Conservation (phyloP, 2,329 filamentous ascomycete genomes). For the Coniochaeta sp. region DNA sequence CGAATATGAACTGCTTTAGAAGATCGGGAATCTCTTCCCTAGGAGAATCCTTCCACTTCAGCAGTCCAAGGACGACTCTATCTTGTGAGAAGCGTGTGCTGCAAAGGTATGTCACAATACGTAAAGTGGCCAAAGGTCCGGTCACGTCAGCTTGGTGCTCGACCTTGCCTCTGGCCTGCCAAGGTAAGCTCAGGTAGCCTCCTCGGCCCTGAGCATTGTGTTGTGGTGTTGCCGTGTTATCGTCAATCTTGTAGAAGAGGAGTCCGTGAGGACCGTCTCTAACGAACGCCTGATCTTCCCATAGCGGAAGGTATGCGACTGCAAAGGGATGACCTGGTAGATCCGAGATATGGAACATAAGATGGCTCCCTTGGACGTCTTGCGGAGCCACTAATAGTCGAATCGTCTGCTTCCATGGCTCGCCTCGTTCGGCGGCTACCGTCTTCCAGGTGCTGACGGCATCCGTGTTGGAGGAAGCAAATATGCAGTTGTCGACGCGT, state of each 20-base stretch:
- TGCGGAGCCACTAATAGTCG: slow-evolving; percentile 71
- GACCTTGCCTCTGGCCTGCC: slow-evolving; percentile 62
- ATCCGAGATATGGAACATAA: slow-evolving; percentile 86
- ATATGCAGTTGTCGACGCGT: slow-evolving; percentile 82
- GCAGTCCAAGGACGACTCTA: slow-evolving; percentile 70
- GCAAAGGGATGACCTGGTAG: slow-evolving; percentile 84
- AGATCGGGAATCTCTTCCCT: slow-evolving; percentile 66
- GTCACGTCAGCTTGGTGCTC: slow-evolving; percentile 68
- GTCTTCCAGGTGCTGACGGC: slow-evolving; percentile 84
- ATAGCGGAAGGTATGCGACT: slow-evolving; percentile 85
- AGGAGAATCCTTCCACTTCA: slow-evolving; percentile 77
- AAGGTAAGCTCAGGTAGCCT: slow-evolving; percentile 80
- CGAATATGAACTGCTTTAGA: slow-evolving; percentile 79
- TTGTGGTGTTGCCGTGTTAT: slow-evolving; percentile 67
- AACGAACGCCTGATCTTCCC: slow-evolving; percentile 86
- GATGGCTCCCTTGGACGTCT: slow-evolving; percentile 75
- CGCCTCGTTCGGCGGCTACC: slow-evolving; percentile 68
- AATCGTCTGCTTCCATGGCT: slow-evolving; percentile 83
- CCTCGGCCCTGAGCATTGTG: slow-evolving; percentile 63
- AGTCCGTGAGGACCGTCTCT: slow-evolving; percentile 76
- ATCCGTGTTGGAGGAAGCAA: slow-evolving; percentile 72
- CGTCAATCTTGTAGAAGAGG: slow-evolving; percentile 85
- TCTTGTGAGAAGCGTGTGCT: slow-evolving; percentile 95
- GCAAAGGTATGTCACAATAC: slow-evolving; percentile 79
- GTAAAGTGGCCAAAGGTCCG: slow-evolving; percentile 72